These are phyloP conservation scores for Chaetomiaceae sp. DNA, from an alignment of 2,329 filamentous ascomycete species.

Conservation along the genomic window DNA sequence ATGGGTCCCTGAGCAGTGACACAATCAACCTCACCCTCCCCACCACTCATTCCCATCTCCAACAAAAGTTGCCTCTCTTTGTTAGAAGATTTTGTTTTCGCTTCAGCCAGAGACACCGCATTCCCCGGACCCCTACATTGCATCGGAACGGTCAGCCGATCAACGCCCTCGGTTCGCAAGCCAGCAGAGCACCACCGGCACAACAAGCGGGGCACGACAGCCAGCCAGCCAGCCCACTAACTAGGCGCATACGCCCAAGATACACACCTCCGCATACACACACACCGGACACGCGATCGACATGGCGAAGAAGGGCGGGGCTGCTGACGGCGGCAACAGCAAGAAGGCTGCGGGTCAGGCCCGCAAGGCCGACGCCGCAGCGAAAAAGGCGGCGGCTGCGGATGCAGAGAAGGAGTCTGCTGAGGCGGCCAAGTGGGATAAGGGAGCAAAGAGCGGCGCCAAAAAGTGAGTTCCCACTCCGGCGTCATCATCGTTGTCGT, in stretches of 20 bases:
- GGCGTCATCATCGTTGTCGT: not conserved
- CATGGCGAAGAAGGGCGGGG: conserved; percentile 72
- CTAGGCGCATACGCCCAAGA: too few relatives aligned
- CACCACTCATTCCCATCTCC: not conserved
- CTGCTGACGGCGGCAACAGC: conserved; percentile 62
- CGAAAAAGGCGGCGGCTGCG: conserved; percentile 68
- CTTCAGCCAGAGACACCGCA: not conserved
- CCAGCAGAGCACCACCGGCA: too few relatives aligned
- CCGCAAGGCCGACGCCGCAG: conserved; percentile 84
- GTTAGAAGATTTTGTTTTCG: not conserved
- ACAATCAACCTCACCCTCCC: conserved; percentile 3
- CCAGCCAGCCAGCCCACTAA: too few relatives aligned
- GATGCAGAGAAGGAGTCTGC: conserved; percentile 59
- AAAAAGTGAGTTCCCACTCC: conserved; percentile 69
- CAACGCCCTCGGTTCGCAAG: not conserved
- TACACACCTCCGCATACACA: too few relatives aligned
- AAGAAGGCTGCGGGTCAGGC: conserved; percentile 91
- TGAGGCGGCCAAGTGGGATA: conserved; percentile 75
- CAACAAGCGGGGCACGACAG: too few relatives aligned
- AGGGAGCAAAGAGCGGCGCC: conserved; percentile 75
- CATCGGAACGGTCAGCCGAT: not conserved
- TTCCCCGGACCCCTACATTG: too few relatives aligned
- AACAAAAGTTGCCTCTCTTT: not conserved
- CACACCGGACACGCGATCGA: conserved; percentile 20
- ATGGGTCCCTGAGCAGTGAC: conserved; percentile 1